Conservation (phyloP, 1,139 yeast species). For the Suhomyces chickasaworum region DNA sequence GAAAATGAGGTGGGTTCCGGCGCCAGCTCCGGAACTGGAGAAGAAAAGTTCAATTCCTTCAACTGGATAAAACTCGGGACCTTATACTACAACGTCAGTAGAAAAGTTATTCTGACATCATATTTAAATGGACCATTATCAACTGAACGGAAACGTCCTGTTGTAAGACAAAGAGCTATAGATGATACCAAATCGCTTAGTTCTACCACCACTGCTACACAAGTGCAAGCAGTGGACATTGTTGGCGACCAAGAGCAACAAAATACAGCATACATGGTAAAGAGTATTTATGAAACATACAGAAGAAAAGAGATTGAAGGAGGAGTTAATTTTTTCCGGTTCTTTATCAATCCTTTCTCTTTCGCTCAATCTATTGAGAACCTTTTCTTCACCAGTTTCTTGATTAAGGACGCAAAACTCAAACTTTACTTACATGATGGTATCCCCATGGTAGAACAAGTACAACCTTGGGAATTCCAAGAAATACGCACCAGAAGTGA, state of each 20-base stretch:
- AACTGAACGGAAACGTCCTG: slow-evolving; percentile 55
- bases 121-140: slow-evolving; percentile 75
- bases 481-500: slow-evolving; percentile 20
- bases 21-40: slow-evolving; percentile 18
- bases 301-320: slow-evolving; percentile 29
- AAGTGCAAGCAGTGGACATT: slow-evolving; percentile 53
- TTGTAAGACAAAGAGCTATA: slow-evolving; percentile 33
- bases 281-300: slow-evolving; percentile 45
- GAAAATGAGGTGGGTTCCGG: too few relatives aligned
- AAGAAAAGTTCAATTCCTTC: slow-evolving; percentile 37
- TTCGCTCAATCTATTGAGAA: slow-evolving; percentile 83
- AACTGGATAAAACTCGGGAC: slow-evolving; percentile 67
- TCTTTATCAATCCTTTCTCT: slow-evolving; percentile 73
- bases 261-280: slow-evolving; percentile 64
- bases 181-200: slow-evolving; percentile 46
- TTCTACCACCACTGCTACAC: slow-evolving; percentile 53
- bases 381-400: slow-evolving; percentile 76
- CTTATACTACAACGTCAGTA: slow-evolving; percentile 49
- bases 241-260: slow-evolving; percentile 46
- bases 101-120: slow-evolving; percentile 53
- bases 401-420: slow-evolving; percentile 72
- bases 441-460: slow-evolving; percentile 33
- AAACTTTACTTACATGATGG: slow-evolving; percentile 51
- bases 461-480: slow-evolving; percentile 18
- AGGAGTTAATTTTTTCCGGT: slow-evolving; percentile 61